Conservation (phyloP, 2,329 filamentous ascomycete species). For the Alternaria sp. region DNA sequence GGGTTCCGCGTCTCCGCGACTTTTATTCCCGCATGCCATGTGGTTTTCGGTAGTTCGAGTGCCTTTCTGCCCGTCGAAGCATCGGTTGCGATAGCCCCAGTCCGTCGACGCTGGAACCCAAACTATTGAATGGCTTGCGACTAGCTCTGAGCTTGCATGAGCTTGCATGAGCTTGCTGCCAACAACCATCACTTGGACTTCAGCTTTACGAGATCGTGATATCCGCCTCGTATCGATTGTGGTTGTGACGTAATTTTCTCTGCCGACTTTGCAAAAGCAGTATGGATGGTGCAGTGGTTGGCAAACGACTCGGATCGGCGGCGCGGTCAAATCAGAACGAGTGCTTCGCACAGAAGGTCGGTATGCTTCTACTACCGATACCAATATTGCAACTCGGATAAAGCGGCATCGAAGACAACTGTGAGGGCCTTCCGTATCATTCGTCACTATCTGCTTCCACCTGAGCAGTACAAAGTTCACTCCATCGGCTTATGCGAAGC, state of each 20-base stretch:
- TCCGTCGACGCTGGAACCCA: not conserved
- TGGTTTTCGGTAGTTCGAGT: not conserved
- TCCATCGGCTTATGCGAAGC: not conserved
- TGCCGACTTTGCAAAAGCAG: not conserved
- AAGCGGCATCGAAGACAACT: not conserved
- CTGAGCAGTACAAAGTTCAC: not conserved
- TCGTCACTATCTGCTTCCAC: not conserved
- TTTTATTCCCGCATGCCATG: not conserved
- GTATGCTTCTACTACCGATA: not conserved
- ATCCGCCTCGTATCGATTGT: conserved; percentile 3
- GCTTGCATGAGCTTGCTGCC: not conserved
- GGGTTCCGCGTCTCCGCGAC: conserved; percentile 15
- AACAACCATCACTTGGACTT: not conserved
- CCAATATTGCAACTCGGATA: not conserved
- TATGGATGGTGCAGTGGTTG: not conserved
- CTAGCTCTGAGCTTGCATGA: not conserved
- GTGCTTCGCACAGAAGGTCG: not conserved
- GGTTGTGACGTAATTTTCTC: not conserved
- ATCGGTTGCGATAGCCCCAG: not conserved
- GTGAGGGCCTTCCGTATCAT: not conserved
- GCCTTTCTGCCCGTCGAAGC: not conserved
- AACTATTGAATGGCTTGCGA: conserved; percentile 7
- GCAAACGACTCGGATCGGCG: not conserved
- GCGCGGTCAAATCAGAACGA: not conserved
- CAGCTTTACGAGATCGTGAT: conserved; percentile 1